Evolutionary conservation across 2,329 filamentous ascomycete species (phyloP).

Genomic region (Hypoxylon sp.): DNA sequence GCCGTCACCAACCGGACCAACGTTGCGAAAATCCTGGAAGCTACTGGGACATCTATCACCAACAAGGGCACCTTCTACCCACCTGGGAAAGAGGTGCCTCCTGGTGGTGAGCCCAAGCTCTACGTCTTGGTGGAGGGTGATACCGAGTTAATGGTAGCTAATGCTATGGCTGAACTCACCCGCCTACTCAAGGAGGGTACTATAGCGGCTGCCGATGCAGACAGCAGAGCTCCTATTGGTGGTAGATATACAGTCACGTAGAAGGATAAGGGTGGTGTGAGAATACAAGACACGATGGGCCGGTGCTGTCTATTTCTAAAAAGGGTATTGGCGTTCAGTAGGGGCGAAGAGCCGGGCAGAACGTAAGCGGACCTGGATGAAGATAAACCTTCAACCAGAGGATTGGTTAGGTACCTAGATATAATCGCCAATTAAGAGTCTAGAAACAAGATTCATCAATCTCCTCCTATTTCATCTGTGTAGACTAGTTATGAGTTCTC

Average conservation of each 20-base stretch:
- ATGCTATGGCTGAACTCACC: constrained; percentile 91
- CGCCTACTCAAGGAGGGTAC: constrained; percentile 91
- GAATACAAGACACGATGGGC: constrained; percentile 11
- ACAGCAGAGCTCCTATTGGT: constrained; percentile 81
- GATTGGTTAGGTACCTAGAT: not conserved
- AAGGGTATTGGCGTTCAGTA: constrained; percentile 22
- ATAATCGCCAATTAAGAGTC: constrained; percentile 4
- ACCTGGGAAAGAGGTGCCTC: constrained; percentile 82
- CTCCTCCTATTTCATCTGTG: not conserved
- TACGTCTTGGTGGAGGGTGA: constrained; percentile 99
- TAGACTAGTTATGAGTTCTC: constrained; percentile 69
- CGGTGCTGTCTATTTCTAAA: constrained; percentile 27
- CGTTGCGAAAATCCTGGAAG: constrained; percentile 96
- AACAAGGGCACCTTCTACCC: constrained; percentile 95
- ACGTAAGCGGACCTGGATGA: constrained; percentile 4
- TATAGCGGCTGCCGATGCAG: constrained; percentile 88
- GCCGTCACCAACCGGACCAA: constrained; percentile 98
- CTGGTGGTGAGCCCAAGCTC: constrained; percentile 87
- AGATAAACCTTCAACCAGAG: not conserved
- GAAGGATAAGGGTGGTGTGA: constrained; percentile 29
- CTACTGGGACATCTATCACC: constrained; percentile 95
- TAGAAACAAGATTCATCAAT: constrained; percentile 5
- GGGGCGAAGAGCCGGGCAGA: not conserved
- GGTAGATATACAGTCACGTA: constrained; percentile 90
- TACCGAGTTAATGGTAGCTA: constrained; percentile 91